A percentile compares a stretch with the other conserved stretches of the same genome.
phyloP scores from a whole-genome alignment of 1,139 yeast genomes.

The Ogataea hybrid region DNA sequence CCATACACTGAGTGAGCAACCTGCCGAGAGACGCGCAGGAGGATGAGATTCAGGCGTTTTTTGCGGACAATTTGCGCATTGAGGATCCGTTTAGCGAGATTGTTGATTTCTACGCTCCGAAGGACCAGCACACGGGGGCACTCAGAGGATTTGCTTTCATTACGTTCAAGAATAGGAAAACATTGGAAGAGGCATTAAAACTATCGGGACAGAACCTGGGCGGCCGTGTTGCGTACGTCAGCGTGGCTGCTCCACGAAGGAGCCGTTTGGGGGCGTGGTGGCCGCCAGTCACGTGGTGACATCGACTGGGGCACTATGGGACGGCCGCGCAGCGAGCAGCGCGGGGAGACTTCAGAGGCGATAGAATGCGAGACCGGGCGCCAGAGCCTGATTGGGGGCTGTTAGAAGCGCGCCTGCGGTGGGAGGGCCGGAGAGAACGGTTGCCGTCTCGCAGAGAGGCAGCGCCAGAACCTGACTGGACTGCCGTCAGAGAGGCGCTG shows the following conservation, averaged over 20 bases:
- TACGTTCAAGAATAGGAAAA: slow-evolving; percentile 65
- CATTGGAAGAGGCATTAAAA: slow-evolving; percentile 67
- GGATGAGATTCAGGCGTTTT: slow-evolving; percentile 61
- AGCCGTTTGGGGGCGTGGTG: slow-evolving; percentile 38
- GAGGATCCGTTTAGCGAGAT: slow-evolving; percentile 54
- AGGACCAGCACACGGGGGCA: slow-evolving; percentile 62
- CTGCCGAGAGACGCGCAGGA: slow-evolving; percentile 73
- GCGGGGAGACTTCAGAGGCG: slow-evolving; percentile 26
- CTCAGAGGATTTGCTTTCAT: slow-evolving; percentile 87
- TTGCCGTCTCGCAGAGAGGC: slow-evolving; percentile 12
- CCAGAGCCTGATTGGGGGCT: slow-evolving; percentile 25
- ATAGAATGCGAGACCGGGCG: slow-evolving; percentile 12
- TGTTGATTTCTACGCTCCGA: slow-evolving; percentile 56
- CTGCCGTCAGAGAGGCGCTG: slow-evolving; percentile 45
- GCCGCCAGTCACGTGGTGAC: slow-evolving; percentile 22
- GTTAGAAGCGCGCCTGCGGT: slow-evolving; percentile 34
- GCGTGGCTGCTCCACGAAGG: slow-evolving; percentile 83
- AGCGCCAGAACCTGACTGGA: slow-evolving; percentile 37
- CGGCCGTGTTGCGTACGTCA: slow-evolving; percentile 78
- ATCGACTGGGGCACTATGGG: slow-evolving; percentile 21
- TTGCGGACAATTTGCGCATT: slow-evolving; percentile 58
- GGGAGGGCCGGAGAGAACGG: slow-evolving; percentile 11
- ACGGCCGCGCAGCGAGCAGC: slow-evolving; percentile 3
- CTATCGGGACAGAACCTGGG: slow-evolving; percentile 62
- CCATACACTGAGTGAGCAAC: slow-evolving; percentile 87